These are phyloP conservation scores for Metarhizium album DNA, from an alignment of 2,329 filamentous ascomycete genomes.

Conservation along the genomic window DNA sequence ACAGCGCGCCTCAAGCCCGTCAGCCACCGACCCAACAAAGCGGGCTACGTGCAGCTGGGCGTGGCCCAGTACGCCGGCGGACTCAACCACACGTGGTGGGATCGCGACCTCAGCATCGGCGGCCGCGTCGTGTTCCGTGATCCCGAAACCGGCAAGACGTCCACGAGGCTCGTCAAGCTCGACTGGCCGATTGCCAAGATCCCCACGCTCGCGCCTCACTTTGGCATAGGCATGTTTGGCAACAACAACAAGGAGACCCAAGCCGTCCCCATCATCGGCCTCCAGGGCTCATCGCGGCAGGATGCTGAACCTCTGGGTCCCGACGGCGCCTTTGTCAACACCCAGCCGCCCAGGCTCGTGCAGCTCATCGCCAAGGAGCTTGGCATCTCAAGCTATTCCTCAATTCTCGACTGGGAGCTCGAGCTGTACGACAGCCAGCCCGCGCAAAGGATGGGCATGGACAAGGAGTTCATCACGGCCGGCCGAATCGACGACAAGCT, in stretches of 20 bases:
- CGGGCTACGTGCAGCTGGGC: conserved; percentile 79
- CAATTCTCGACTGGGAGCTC: conserved; percentile 91
- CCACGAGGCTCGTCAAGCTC: conserved; percentile 74
- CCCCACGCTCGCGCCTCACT: conserved; percentile 87
- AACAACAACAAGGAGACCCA: conserved; percentile 77
- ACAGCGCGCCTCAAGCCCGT: conserved; percentile 88
- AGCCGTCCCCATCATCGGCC: conserved; percentile 84
- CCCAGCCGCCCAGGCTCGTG: conserved; percentile 77
- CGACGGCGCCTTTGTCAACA: conserved; percentile 62
- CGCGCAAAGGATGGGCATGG: conserved; percentile 70
- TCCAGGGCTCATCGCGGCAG: conserved; percentile 57
- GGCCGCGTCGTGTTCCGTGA: conserved; percentile 81
- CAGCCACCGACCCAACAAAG: conserved; percentile 70
- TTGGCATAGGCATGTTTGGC: conserved; percentile 64
- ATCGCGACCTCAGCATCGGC: conserved; percentile 83
- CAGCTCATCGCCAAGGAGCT: conserved; percentile 71
- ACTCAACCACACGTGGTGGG: conserved; percentile 90
- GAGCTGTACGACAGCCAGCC: conserved; percentile 90
- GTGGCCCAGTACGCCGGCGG: conserved; percentile 89
- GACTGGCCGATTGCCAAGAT: conserved; percentile 91
- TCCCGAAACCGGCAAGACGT: conserved; percentile 60
- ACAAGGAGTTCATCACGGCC: conserved; percentile 89
- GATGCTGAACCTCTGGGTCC: conserved; percentile 41
- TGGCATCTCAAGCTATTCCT: conserved; percentile 56
- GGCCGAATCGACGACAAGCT: conserved; percentile 96